These are phyloP conservation scores for Plantago major DNA, from an alignment of 257 asterid species.

Conservation along the genomic window DNA sequence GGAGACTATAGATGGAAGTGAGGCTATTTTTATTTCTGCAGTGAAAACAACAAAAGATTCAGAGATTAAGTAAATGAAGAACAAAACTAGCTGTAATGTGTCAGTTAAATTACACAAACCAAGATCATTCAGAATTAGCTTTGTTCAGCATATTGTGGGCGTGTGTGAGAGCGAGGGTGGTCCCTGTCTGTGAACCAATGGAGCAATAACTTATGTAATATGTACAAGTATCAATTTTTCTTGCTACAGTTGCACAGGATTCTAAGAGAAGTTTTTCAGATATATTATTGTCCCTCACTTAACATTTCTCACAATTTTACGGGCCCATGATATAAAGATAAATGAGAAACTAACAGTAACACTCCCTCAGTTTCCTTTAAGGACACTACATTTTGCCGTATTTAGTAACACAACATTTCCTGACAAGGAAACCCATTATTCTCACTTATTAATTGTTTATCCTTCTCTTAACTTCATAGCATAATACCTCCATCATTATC, in stretches of 20 bases:
- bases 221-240: constrained; percentile 3
- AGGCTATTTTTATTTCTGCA: constrained; percentile 59
- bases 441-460: no score
- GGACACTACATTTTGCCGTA: no score
- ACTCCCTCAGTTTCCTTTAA: no score
- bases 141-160: no score
- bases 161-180: no score
- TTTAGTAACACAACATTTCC: no score
- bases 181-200: no score
- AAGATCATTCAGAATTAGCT: neutral
- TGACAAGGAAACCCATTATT: no score
- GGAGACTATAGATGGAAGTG: constrained; percentile 59
- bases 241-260: constrained; percentile 1
- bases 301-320: constrained; percentile 15
- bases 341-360: neutral
- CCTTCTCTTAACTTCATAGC: no score
- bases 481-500: no score
- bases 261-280: neutral
- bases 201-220: no score
- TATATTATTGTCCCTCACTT: neutral
- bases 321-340: neutral
- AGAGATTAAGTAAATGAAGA: constrained; percentile 13
- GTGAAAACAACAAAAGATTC: constrained; percentile 14
- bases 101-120: constrained; percentile 1
- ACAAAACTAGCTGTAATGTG: constrained; percentile 11